A percentile compares a stretch with the other conserved stretches of the same genome.
phyloP scores from a whole-genome alignment of 768 basidiomycete species.

The Psilocybe cubensis region DNA sequence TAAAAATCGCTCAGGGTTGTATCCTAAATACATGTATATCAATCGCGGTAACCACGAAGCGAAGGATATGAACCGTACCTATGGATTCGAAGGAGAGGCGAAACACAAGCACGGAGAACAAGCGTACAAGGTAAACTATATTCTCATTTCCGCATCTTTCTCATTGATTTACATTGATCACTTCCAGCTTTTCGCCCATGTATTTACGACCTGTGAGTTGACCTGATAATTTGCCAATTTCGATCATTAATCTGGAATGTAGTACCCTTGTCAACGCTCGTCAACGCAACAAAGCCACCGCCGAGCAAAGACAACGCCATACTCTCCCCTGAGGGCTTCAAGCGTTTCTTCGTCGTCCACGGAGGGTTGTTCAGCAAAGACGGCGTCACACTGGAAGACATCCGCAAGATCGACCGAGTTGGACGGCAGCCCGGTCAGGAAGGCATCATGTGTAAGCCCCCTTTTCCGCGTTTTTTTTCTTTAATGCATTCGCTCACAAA shows the following conservation, averaged over 20 bases:
- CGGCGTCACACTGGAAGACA: slow-evolving; percentile 91
- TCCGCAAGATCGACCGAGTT: slow-evolving; percentile 85
- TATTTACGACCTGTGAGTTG: slow-evolving; percentile 83
- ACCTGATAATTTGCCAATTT: not conserved
- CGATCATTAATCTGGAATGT: slow-evolving; percentile 1
- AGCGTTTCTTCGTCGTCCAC: slow-evolving; percentile 94
- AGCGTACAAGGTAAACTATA: slow-evolving; percentile 74
- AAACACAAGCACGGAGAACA: slow-evolving; percentile 97
- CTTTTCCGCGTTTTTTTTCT: slow-evolving; percentile 15
- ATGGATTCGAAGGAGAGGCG: slow-evolving; percentile 95
- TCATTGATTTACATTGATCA: not conserved
- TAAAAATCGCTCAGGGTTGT: slow-evolving; percentile 66
- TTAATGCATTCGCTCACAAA: not conserved
- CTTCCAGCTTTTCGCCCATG: slow-evolving; percentile 83
- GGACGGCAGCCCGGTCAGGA: slow-evolving; percentile 93
- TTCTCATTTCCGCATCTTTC: not conserved
- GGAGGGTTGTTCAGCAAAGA: slow-evolving; percentile 97
- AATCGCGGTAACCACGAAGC: slow-evolving; percentile 98
- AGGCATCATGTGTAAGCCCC: slow-evolving; percentile 87
- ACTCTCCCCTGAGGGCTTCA: slow-evolving; percentile 78
- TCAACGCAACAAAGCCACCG: slow-evolving; percentile 73
- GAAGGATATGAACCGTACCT: slow-evolving; percentile 94
- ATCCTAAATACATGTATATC: slow-evolving; percentile 87
- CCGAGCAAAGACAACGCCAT: slow-evolving; percentile 56
- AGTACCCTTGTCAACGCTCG: slow-evolving; percentile 91